These are phyloP conservation scores for Fraxinus sp. DNA, from an alignment of 305 asterid species.

Conservation along the genomic window DNA sequence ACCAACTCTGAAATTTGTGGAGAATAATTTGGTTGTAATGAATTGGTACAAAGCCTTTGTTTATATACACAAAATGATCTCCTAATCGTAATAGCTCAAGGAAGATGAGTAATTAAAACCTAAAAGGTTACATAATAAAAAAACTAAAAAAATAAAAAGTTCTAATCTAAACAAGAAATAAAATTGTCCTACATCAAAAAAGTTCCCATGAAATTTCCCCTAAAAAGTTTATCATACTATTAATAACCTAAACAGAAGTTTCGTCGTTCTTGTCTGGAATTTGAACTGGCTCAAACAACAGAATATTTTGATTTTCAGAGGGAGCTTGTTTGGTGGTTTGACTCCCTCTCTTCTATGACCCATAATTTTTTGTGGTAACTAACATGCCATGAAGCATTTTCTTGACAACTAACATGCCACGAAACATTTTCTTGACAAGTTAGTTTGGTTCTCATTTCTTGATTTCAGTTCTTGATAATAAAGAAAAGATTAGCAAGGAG, in stretches of 20 bases:
- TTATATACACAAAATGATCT: not conserved
- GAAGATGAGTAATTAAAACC: not conserved
- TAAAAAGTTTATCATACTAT: not conserved
- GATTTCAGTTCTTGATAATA: conserved; percentile 60
- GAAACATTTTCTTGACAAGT: conserved; percentile 19
- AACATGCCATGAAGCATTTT: not conserved
- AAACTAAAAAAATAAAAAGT: not conserved
- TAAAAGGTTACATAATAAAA: not conserved
- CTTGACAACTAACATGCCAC: conserved; percentile 8
- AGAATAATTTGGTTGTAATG: not conserved
- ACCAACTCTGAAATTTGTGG: not conserved
- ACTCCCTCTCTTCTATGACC: not conserved
- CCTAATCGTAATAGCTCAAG: not conserved
- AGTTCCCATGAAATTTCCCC: not conserved
- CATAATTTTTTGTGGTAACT: not conserved
- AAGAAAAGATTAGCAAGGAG: conserved; percentile 58
- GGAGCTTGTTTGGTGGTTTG: conserved; percentile 9
- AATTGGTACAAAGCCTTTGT: not conserved
- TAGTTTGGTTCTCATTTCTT: conserved; percentile 23
- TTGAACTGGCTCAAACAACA: conserved; percentile 10
- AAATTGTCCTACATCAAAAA: not conserved
- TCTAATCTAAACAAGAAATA: not conserved
- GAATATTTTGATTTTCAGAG: not conserved
- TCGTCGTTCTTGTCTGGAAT: conserved; percentile 9
- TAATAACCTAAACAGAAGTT: not conserved